Evolutionary conservation across 2,329 filamentous ascomycete genomes (phyloP).

Genomic region (Aspergillus jensenii): DNA sequence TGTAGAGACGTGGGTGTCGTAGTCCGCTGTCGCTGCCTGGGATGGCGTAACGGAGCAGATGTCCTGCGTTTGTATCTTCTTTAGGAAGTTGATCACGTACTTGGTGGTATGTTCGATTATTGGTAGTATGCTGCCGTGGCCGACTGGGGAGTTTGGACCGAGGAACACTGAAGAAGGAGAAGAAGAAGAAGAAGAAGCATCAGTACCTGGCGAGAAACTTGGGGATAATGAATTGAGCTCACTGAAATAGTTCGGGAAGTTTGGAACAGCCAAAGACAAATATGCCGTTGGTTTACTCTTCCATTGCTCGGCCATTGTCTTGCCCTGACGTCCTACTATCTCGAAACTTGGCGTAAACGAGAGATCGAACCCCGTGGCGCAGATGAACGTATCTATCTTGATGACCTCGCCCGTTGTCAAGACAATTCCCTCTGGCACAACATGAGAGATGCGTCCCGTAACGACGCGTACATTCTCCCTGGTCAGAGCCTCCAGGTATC

Average conservation of each 20-base stretch:
- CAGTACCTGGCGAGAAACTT: background rate
- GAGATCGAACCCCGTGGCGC: conserved; percentile 3
- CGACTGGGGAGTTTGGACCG: conserved; percentile 54
- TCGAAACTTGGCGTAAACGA: conserved; percentile 24
- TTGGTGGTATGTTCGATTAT: conserved; percentile 52
- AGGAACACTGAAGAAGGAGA: conserved; percentile 31
- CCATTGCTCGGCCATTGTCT: conserved; percentile 15
- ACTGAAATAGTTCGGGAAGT: conserved; percentile 29
- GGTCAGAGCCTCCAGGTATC: conserved; percentile 22
- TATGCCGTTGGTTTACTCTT: conserved; percentile 25
- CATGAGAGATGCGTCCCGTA: background rate
- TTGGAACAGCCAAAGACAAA: conserved; percentile 18
- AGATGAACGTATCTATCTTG: no score
- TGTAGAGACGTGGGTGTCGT: conserved; percentile 33
- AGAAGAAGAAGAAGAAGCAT: background rate
- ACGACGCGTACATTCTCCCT: conserved; percentile 17
- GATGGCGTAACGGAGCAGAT: conserved; percentile 49
- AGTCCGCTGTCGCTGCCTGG: conserved; percentile 20
- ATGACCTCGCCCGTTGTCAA: no score
- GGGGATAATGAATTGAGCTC: background rate
- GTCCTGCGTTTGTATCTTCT: conserved; percentile 45
- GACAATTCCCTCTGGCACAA: background rate
- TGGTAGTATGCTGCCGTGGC: conserved; percentile 54
- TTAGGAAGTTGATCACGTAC: conserved; percentile 52
- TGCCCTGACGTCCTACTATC: conserved; percentile 17